Evolutionary conservation across 768 basidiomycete species (phyloP).

Genomic region (Tulasnella calospora): DNA sequence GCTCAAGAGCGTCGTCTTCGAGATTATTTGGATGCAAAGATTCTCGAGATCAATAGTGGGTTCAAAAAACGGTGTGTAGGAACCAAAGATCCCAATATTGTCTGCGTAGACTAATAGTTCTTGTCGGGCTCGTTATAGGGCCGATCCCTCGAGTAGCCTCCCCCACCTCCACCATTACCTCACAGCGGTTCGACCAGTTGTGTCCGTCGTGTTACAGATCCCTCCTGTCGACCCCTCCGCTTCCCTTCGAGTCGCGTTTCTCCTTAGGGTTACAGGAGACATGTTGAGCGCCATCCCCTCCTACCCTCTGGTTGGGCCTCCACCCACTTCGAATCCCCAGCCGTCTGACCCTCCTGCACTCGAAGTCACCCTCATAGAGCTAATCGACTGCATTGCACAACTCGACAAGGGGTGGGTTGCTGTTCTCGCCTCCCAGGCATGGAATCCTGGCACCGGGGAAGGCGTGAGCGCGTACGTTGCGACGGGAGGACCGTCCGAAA

Average conservation of each 20-base stretch:
- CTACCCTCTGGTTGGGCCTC: constrained; percentile 41
- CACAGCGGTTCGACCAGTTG: constrained; percentile 49
- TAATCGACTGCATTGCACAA: constrained; percentile 65
- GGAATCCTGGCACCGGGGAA: constrained; percentile 51
- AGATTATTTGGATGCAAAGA: constrained; percentile 59
- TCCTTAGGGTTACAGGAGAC: constrained; percentile 71
- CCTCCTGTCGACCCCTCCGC: constrained; percentile 70
- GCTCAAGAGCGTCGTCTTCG: constrained; percentile 61
- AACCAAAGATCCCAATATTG: not conserved
- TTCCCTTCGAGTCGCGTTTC: constrained; percentile 56
- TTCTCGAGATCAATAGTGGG: constrained; percentile 60
- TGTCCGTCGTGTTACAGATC: constrained; percentile 64
- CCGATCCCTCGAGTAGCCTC: constrained; percentile 15
- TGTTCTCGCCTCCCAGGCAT: constrained; percentile 58
- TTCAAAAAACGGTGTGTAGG: constrained; percentile 67
- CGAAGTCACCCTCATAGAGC: constrained; percentile 43
- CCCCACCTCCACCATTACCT: constrained; percentile 60
- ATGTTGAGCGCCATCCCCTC: constrained; percentile 56
- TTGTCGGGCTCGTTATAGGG: not conserved
- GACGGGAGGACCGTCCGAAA: constrained; percentile 50
- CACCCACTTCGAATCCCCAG: not conserved
- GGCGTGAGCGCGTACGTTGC: constrained; percentile 36
- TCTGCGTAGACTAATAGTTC: not conserved
- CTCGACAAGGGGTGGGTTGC: constrained; percentile 71
- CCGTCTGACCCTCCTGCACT: constrained; percentile 35